Evolutionary conservation across 129 eudicot genomes (phyloP), one percentile per base, ranked within the genome.

Genomic region (Artemisia tridentata): DNA sequence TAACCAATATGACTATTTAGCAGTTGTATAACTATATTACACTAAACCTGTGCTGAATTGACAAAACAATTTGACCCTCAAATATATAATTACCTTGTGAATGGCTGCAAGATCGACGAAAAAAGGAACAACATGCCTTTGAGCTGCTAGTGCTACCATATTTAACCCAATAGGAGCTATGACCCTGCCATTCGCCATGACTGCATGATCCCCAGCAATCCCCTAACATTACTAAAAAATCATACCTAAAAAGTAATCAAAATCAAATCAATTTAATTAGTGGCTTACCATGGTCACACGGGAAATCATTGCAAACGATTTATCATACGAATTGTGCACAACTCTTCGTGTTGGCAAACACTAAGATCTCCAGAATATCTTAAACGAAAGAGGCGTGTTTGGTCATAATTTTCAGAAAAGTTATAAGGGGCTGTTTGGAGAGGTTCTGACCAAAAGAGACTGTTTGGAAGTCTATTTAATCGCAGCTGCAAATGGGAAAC

Each of bases 141-240:
- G 89, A 73, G 97, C 97, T 61, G 97, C 97, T 34, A 91, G 82
- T 52, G 96, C 97, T 67, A 91, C 86, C 97, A 91, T 91, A 65
- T 86, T 86, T 81, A 91, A 75, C 63, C 96, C 98, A 76, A 92
- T 91, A 58, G 99, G 99, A 31, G 99, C 97, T 58, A 95, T 82
- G 66, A 95, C 86, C 41, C 99, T 93, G 49, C 97, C 99, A 83
- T 90, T 95, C 34, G 97, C 89, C 99, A 95, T 95, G 60, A 95
- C 91, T 65, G 96, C 93, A 82, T 95, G 99, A 77, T 97, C 97
- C 81, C 99, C 99, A 78, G 90, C 99, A 76, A 95, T 86, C 61
- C 90, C 99, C 99, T 95, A 67, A 15, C 45, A 21, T 34, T 29
- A 4, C 38, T 29, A 16, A 65, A 19, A 53, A 50, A 65, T 43